A percentile compares a stretch with the other conserved stretches of the same genome.
phyloP scores from a whole-genome alignment of 306 rosid species.

The Bauhinia variegata region DNA sequence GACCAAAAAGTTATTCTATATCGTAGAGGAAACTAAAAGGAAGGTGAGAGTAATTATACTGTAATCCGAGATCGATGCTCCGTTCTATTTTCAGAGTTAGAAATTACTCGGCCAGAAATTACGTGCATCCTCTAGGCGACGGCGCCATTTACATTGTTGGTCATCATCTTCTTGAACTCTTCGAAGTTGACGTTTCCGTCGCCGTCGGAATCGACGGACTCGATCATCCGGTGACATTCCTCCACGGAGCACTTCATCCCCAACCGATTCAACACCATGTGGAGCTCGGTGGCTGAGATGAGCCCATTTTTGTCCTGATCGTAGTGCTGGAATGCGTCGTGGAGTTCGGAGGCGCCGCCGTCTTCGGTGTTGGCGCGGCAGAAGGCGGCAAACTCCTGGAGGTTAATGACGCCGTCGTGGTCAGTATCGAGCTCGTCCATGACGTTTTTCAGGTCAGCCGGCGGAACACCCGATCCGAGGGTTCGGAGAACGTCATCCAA shows the following conservation, averaged over 20 bases:
- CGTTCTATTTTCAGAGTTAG: background rate
- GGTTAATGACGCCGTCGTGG: constrained; percentile 69
- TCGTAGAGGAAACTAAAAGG: too few relatives aligned
- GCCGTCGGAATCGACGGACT: constrained; percentile 78
- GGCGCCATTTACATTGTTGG: constrained; percentile 32
- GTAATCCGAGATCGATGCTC: too few relatives aligned
- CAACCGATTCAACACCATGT: constrained; percentile 66
- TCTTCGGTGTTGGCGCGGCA: constrained; percentile 55
- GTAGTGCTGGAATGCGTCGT: constrained; percentile 81
- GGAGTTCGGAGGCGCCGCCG: constrained; percentile 62
- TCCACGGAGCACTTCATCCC: constrained; percentile 64
- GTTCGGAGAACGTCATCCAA: constrained; percentile 62
- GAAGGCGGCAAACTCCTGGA: constrained; percentile 76
- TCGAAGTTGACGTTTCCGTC: constrained; percentile 83
- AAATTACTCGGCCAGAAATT: constrained; percentile 8
- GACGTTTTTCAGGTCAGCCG: constrained; percentile 57
- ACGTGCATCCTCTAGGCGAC: constrained; percentile 11
- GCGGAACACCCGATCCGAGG: constrained; percentile 53
- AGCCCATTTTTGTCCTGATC: constrained; percentile 83
- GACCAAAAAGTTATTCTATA: too few relatives aligned
- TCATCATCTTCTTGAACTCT: constrained; percentile 89
- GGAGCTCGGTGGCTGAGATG: constrained; percentile 74
- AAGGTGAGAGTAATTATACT: too few relatives aligned
- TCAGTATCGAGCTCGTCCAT: constrained; percentile 87
- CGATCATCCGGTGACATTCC: constrained; percentile 74